A percentile compares a stretch with the other conserved stretches of the same genome.
phyloP scores from a whole-genome alignment of 768 basidiomycete species.

The Lepiota venenata region DNA sequence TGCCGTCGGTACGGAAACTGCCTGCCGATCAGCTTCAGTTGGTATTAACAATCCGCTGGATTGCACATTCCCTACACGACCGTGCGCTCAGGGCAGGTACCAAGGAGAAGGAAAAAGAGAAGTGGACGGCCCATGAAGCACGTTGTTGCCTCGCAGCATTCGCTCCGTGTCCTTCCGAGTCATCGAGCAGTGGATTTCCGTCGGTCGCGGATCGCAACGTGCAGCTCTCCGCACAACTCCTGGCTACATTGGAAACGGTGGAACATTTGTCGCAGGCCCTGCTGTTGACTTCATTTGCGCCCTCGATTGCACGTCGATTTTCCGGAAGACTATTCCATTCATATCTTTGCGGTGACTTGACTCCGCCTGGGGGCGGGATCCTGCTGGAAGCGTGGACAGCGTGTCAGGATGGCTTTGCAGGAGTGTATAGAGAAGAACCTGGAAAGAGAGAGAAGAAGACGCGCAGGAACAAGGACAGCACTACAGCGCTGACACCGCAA shows the following conservation, averaged over 20 bases:
- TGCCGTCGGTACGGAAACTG: slow-evolving; percentile 41
- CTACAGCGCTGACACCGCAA: neutral
- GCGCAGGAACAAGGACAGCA: slow-evolving; percentile 17
- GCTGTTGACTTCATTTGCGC: slow-evolving; percentile 46
- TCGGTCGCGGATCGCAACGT: slow-evolving; percentile 56
- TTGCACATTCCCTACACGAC: slow-evolving; percentile 44
- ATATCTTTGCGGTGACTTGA: slow-evolving; percentile 33
- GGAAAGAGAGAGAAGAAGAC: slow-evolving; percentile 39
- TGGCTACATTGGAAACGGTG: slow-evolving; percentile 56
- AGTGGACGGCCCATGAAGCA: slow-evolving; percentile 67
- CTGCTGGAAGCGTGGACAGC: slow-evolving; percentile 43
- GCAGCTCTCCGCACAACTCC: slow-evolving; percentile 64
- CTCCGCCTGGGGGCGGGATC: slow-evolving; percentile 19
- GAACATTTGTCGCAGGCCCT: slow-evolving; percentile 60
- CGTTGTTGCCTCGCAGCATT: slow-evolving; percentile 56
- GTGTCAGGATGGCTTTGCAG: slow-evolving; percentile 40
- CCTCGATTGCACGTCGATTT: slow-evolving; percentile 43
- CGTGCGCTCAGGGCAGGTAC: slow-evolving; percentile 49
- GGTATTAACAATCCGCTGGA: slow-evolving; percentile 63
- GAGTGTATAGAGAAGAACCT: slow-evolving; percentile 45
- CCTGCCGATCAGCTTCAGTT: slow-evolving; percentile 42
- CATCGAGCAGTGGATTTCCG: slow-evolving; percentile 22
- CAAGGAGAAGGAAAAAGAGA: slow-evolving; percentile 61
- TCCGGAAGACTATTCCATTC: slow-evolving; percentile 63
- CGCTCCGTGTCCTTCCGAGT: slow-evolving; percentile 18